Percentiles rank a stretch among this genome's conserved stretches.
Conservation (phyloP, 2,329 filamentous ascomycete species). For the Fusarium sp. region DNA sequence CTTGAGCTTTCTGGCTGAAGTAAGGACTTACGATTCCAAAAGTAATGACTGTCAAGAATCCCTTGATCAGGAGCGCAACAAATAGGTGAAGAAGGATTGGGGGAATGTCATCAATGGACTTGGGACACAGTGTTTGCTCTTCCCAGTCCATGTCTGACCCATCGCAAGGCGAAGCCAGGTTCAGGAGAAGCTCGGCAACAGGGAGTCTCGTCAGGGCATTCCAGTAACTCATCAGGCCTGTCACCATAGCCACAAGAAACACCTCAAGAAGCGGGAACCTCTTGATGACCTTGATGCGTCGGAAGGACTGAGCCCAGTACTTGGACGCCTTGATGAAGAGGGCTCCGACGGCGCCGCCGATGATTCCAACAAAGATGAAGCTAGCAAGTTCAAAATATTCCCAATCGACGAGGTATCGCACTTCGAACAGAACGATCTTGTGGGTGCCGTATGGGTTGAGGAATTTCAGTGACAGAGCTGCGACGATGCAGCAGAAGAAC, state of each 20-base stretch:
- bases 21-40: slow-evolving; percentile 79
- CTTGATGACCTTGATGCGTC: slow-evolving; percentile 84
- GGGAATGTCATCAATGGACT: slow-evolving; percentile 79
- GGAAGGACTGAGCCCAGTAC: slow-evolving; percentile 89
- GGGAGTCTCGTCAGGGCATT: slow-evolving; percentile 89
- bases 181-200: slow-evolving; percentile 90
- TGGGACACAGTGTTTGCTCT: slow-evolving; percentile 82
- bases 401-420: slow-evolving; percentile 92
- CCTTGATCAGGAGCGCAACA: slow-evolving; percentile 89
- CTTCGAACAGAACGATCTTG: slow-evolving; percentile 97
- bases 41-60: slow-evolving; percentile 86
- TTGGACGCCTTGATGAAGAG: slow-evolving; percentile 97
- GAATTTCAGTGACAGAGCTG: slow-evolving; percentile 92
- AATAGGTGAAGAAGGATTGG: slow-evolving; percentile 78
- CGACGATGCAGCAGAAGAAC: slow-evolving; percentile 97
- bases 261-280: slow-evolving; percentile 88
- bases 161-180: slow-evolving; percentile 89
- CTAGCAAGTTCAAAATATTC: slow-evolving; percentile 88
- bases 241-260: slow-evolving; percentile 85
- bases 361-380: slow-evolving; percentile 86
- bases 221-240: slow-evolving; percentile 91
- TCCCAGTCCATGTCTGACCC: slow-evolving; percentile 72
- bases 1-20: neutral
- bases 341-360: slow-evolving; percentile 88
- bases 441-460: slow-evolving; percentile 95